phyloP scores from a whole-genome alignment of 2,329 filamentous ascomycete genomes.

The Pyrenophora teres region DNA sequence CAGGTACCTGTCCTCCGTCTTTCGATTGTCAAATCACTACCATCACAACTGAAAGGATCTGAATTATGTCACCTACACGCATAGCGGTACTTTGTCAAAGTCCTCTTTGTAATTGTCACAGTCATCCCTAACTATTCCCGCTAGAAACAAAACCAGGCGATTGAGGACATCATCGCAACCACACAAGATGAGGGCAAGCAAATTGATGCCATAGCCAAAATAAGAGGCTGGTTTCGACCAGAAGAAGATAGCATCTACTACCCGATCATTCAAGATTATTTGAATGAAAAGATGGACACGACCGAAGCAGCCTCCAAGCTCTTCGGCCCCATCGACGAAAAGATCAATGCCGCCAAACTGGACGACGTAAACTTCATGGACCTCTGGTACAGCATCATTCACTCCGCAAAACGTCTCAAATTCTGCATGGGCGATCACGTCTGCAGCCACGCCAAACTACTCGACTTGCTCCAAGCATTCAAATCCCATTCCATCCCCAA shows the following conservation, averaged over 20 bases:
- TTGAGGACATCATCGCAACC: constrained; percentile 24
- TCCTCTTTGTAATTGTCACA: not conserved
- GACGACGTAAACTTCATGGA: constrained; percentile 30
- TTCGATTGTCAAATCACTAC: not conserved
- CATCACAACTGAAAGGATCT: not conserved
- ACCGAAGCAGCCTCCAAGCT: constrained; percentile 22
- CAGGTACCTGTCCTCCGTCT: not conserved
- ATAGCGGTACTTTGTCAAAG: constrained; percentile 9
- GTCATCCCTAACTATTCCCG: constrained; percentile 1
- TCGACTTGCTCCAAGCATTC: constrained; percentile 29
- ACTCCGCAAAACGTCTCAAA: constrained; percentile 33
- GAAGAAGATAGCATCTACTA: constrained; percentile 29
- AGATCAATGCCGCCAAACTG: constrained; percentile 21
- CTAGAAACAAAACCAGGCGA: constrained; percentile 26
- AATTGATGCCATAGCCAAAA: constrained; percentile 39
- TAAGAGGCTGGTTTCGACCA: constrained; percentile 39
- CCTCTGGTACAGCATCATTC: constrained; percentile 40
- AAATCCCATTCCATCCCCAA: constrained; percentile 30
- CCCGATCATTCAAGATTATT: constrained; percentile 30
- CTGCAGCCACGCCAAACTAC: constrained; percentile 22
- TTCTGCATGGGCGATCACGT: constrained; percentile 11
- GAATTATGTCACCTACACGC: constrained; percentile 6
- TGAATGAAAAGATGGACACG: constrained; percentile 21
- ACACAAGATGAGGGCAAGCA: constrained; percentile 18
- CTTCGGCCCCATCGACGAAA: constrained; percentile 33